A percentile compares a stretch with the other conserved stretches of the same genome.
phyloP scores from a whole-genome alignment of 106 monocot species.

The Triglochin maritima region DNA sequence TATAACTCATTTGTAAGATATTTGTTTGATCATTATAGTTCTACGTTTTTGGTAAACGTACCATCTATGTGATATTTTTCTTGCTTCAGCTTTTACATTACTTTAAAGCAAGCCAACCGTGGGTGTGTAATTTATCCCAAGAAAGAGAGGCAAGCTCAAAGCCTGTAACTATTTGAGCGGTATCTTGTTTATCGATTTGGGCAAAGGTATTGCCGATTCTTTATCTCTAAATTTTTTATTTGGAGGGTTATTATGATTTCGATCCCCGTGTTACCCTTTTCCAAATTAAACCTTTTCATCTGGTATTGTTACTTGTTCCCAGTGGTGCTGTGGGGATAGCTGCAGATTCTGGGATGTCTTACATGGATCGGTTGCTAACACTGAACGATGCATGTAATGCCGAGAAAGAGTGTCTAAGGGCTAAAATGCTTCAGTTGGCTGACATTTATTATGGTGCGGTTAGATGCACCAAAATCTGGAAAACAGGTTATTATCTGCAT shows the following conservation, averaged over 20 bases:
- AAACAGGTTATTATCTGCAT: conserved; percentile 32
- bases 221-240: neutral
- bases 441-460: conserved; percentile 58
- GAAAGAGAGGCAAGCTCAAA: neutral
- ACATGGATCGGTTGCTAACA: conserved; percentile 63
- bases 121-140: conserved; percentile 4
- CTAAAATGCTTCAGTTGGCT: conserved; percentile 36
- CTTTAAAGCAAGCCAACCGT: conserved; percentile 35
- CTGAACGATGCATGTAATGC: conserved; percentile 10
- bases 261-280: too few species aligned
- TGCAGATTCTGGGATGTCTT: conserved; percentile 42
- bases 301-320: neutral
- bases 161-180: conserved; percentile 28
- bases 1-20: too few species aligned
- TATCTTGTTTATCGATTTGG: conserved; percentile 39
- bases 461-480: conserved; percentile 65
- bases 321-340: conserved; percentile 41
- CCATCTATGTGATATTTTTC: too few species aligned
- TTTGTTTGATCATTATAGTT: too few species aligned
- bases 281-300: too few species aligned
- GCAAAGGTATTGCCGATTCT: conserved; percentile 29
- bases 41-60: too few species aligned
- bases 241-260: neutral
- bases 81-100: conserved; percentile 29
- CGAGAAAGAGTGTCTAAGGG: conserved; percentile 26